Base-by-base conservation (phyloP, 208 protist genomes). In the Porcisia deanei region DNA sequence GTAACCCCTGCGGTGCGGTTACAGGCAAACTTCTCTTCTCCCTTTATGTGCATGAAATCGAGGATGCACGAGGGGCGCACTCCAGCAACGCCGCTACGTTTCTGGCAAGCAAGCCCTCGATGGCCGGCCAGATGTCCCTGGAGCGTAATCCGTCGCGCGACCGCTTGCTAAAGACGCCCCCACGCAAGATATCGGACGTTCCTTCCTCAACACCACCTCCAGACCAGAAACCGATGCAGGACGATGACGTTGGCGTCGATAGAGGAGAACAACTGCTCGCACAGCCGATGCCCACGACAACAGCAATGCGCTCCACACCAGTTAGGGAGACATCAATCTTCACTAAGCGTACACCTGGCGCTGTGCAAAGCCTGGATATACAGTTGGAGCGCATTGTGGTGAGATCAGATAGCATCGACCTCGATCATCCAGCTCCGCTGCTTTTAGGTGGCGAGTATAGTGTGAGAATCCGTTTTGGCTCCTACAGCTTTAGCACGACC, bases 1-100 rank as follows among this genome's bases (percentile, higher is more conserved):
- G 91, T 14, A 89, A 93, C 68, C 90, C 88, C 0, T 73, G 75
- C 0, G 84, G 85, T 0, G 79, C 91, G 65, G 87, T 92, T 9
- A 86, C 94, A 2, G 94, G 94, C 6, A 93, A 91, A 60, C 88
- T 97, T 8, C 80, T 96, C 61, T 94, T 97, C 72, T 79, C 88
- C 0, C 68, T 97, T 1, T 71, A 89, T 41, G 88, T 88, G 76
- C 73, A 80, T 45, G 87, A 92, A 47, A 34, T 83, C 7, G 85
- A 84, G 10, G 74, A 53, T 0, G 76, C 61, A 7, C 49, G 7
- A 47, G 20, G 30, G 14, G 47, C 9, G 4, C 16, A 16, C 20
- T 37, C 16, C 37, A 4, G 47, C 39, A 49, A 72, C 47, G 55
- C 43, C 14, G n/a, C 25, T 6, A 60, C 14, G 49, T 70, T 66